Conservation (phyloP, 2,329 filamentous ascomycete genomes). For the Dothidotthia symphoricarpi region DNA sequence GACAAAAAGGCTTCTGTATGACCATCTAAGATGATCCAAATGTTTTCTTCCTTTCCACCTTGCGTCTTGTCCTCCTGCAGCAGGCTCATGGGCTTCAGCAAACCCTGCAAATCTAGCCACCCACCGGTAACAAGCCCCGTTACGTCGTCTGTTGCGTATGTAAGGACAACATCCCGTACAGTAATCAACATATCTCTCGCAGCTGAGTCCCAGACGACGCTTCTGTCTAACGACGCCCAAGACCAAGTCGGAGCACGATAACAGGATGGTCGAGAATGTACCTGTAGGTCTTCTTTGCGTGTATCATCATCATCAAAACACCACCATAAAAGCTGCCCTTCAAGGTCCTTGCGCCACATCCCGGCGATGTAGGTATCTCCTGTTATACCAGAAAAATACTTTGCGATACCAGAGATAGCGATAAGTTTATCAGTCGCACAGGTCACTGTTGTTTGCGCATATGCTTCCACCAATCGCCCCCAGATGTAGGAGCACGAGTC, state of each 20-base stretch:
- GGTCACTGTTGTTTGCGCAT: background rate
- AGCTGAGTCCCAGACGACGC: too few species aligned
- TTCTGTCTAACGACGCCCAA: too few species aligned
- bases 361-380: slow-evolving; percentile 8
- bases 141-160: background rate
- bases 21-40: too few species aligned
- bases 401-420: slow-evolving; percentile 14
- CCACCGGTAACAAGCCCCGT: background rate
- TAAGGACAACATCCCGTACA: background rate
- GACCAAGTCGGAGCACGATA: too few species aligned
- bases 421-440: slow-evolving; percentile 8
- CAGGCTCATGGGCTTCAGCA: background rate
- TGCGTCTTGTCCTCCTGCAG: too few species aligned
- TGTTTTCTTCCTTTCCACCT: too few species aligned
- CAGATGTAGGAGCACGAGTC: background rate
- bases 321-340: too few species aligned
- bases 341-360: slow-evolving; percentile 10
- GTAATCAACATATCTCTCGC: background rate
- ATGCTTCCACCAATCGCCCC: background rate
- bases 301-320: too few species aligned
- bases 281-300: too few species aligned
- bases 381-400: slow-evolving; percentile 1
- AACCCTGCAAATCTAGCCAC: background rate
- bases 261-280: too few species aligned
- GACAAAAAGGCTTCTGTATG: too few species aligned